phyloP scores from a whole-genome alignment of 2,329 filamentous ascomycete species.

The Chaetoscypha palmicola region DNA sequence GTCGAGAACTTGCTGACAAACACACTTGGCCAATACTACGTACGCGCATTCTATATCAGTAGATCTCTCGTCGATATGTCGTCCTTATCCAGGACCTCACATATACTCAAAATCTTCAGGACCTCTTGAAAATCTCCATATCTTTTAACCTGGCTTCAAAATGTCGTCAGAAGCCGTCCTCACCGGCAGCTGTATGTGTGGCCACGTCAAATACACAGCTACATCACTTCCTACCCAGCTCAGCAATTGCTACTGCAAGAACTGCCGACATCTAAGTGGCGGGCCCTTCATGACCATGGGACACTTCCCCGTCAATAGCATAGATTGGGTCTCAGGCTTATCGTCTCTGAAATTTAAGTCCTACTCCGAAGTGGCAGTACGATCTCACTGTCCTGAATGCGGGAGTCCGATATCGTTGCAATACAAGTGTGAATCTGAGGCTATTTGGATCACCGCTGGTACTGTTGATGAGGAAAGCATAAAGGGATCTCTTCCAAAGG shows the following conservation, averaged over 20 bases:
- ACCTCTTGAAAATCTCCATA: too few species aligned
- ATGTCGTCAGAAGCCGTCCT: slow-evolving; percentile 21
- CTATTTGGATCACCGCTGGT: slow-evolving; percentile 33
- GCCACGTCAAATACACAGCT: slow-evolving; percentile 36
- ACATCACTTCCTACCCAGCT: slow-evolving; percentile 32
- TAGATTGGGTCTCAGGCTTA: slow-evolving; percentile 32
- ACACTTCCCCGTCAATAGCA: slow-evolving; percentile 29
- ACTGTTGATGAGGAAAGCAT: slow-evolving; percentile 37
- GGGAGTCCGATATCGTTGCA: slow-evolving; percentile 40
- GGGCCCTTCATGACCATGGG: slow-evolving; percentile 39
- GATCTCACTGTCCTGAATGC: slow-evolving; percentile 39
- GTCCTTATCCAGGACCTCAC: too few species aligned
- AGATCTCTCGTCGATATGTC: too few species aligned
- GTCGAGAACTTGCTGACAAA: not conserved
- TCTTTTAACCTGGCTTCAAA: not conserved
- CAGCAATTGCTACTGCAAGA: slow-evolving; percentile 40
- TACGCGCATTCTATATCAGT: not conserved
- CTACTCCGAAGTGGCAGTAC: slow-evolving; percentile 36
- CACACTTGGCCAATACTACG: not conserved
- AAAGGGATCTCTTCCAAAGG: slow-evolving; percentile 27
- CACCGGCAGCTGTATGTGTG: slow-evolving; percentile 39
- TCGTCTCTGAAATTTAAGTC: slow-evolving; percentile 25
- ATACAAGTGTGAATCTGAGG: slow-evolving; percentile 31
- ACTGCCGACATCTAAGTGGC: slow-evolving; percentile 42
- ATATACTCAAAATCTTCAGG: too few species aligned